Evolutionary conservation across 2,329 filamentous ascomycete genomes (phyloP), one percentile per base, ranked within the genome.

Genomic region (Elsinoe arachidis): DNA sequence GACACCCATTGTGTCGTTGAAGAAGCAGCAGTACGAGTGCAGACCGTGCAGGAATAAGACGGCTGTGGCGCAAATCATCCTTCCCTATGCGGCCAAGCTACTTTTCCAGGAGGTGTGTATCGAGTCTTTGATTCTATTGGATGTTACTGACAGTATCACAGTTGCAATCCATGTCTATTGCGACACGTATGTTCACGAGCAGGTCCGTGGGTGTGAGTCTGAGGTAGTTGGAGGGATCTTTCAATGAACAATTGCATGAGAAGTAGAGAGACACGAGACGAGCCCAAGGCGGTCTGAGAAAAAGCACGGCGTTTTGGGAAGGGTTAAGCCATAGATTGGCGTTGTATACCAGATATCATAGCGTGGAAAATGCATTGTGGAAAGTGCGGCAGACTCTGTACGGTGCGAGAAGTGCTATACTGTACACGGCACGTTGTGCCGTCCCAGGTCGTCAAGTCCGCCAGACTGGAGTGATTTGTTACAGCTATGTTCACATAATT

Each of bases 41-140:
- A 84, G 93, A 57, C 90, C 93, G 34, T 99, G 93, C 82, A 93
- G 95, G 78, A 99, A 99, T 80, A 97, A 97, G 82, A 96, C 92
- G 62, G 90, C 89, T 77, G 97, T 99, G 72, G 93, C 92, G 4
- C 93, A 99, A 73, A 87, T 99, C 58, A 90, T 97, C 71, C 95
- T 99, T 63, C 93, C 93, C 0, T 99, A 99, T 70, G 93, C 93
- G 2, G 93, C 93, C 60, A 99, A 99, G 78, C 80, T 99, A 52
- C 83, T 99, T 53, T 99, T 99, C 85, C 93, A 99, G 77, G 93
- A 99, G 77, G 34, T 53, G 11, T 19, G 34, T 53, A 39, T 10
- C 7, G 26, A 11, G 14, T 3, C 9, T 12, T 26, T 6, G 4
- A 5, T 12, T 9, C 15, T 35, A 3, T 26, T 19, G 46, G 9